Percentiles rank a stretch among this genome's conserved stretches.
These are phyloP conservation scores for Umbelopsis isabellina DNA, from an alignment of 192 early-diverging fungal genomes.

Conservation along the genomic window DNA sequence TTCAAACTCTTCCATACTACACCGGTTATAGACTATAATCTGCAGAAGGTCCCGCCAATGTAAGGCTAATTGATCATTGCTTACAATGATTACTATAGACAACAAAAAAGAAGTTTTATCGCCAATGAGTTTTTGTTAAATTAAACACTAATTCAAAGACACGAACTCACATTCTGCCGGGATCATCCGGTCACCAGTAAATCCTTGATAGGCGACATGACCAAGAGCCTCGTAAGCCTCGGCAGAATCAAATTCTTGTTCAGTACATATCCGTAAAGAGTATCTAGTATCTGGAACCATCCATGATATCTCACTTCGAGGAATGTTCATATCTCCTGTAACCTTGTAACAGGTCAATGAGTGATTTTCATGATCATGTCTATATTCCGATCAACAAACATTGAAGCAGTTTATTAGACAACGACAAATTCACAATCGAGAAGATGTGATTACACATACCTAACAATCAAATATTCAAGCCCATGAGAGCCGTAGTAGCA, in stretches of 20 bases:
- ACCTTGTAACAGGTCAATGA: background rate
- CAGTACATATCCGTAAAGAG: background rate
- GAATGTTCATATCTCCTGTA: constrained; percentile 3
- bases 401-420: no score
- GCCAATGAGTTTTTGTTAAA: no score
- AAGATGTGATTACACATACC: background rate
- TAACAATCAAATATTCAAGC: constrained; percentile 6
- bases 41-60: constrained; percentile 11
- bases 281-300: constrained; percentile 4
- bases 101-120: background rate
- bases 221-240: constrained; percentile 2
- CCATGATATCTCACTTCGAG: constrained; percentile 17
- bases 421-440: background rate
- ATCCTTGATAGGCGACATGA: constrained; percentile 11
- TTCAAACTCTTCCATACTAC: constrained; percentile 1
- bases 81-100: constrained; percentile 1
- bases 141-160: background rate
- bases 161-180: constrained; percentile 6
- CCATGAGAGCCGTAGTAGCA: constrained; percentile 12
- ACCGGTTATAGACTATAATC: constrained; percentile 4
- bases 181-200: constrained; percentile 6
- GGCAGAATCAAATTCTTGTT: background rate
- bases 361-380: background rate
- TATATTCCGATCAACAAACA: background rate
- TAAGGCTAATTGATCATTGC: background rate